Conservation (phyloP, 257 asterid species). For the Solanum pimpinellifolium region DNA sequence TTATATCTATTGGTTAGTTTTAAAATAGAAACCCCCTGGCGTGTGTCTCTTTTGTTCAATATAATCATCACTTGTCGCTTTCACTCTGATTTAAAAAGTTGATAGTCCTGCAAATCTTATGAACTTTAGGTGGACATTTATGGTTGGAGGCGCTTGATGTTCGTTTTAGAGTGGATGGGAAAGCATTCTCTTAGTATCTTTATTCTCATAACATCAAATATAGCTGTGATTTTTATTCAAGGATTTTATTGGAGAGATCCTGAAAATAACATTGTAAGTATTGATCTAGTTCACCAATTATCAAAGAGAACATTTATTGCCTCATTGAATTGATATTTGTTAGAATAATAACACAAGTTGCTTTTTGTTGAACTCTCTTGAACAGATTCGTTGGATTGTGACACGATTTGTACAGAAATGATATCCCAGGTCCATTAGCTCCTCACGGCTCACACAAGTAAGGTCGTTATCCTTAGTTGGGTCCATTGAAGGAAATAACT, state of each 20-base stretch:
- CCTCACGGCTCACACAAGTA: neutral
- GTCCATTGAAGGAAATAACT: neutral
- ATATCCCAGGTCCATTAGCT: neutral
- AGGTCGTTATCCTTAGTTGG: neutral
- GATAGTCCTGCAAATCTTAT: neutral
- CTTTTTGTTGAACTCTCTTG: neutral
- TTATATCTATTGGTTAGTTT: conserved; percentile 47
- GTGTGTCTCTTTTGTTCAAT: neutral
- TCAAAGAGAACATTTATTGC: neutral
- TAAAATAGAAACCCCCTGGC: neutral
- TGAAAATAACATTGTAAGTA: conserved; percentile 60
- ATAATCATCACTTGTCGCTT: neutral
- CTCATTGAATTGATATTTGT: neutral
- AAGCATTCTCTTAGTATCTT: conserved; percentile 62
- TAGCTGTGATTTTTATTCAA: conserved; percentile 51
- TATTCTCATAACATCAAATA: conserved; percentile 58
- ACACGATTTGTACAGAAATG: conserved; percentile 29
- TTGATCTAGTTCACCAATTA: neutral
- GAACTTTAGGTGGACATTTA: conserved; percentile 56
- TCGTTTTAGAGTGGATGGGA: conserved; percentile 59
- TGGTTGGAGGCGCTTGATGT: conserved; percentile 52
- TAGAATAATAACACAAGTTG: neutral
- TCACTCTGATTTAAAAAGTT: neutral
- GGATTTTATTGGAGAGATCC: conserved; percentile 62
- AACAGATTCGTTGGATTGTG: conserved; percentile 53